Evolutionary conservation across 2,329 filamentous ascomycete genomes (phyloP).

Genomic region (Annulohypoxylon truncatum): DNA sequence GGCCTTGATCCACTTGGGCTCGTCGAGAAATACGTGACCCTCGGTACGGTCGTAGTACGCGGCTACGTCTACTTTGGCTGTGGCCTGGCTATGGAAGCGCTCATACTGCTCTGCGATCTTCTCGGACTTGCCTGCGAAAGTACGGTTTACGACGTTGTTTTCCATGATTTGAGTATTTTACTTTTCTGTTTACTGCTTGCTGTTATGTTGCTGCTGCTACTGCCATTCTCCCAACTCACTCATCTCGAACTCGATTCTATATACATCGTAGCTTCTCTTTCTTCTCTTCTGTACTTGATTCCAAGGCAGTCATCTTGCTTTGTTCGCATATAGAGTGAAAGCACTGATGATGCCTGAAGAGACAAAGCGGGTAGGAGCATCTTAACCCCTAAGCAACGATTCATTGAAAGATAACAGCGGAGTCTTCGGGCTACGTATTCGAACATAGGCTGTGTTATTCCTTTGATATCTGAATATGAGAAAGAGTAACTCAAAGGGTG

Average conservation of each 20-base stretch:
- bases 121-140: slow-evolving; percentile 26
- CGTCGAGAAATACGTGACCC: slow-evolving; percentile 11
- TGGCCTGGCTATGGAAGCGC: slow-evolving; percentile 17
- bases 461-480: neutral
- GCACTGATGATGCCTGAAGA: neutral
- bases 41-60: slow-evolving; percentile 25
- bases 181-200: neutral
- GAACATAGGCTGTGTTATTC: neutral
- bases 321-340: neutral
- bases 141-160: neutral
- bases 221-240: neutral
- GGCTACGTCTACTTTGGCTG: slow-evolving; percentile 25
- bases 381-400: neutral
- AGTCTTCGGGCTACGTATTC: neutral
- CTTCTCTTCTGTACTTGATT: neutral
- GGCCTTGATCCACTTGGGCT: slow-evolving; percentile 28
- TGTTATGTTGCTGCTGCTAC: neutral
- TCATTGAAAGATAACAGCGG: neutral
- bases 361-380: neutral
- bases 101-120: slow-evolving; percentile 28
- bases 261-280: slow-evolving; percentile 25
- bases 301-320: neutral
- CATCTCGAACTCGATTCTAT: slow-evolving; percentile 5
- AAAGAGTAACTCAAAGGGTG: neutral
- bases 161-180: slow-evolving; percentile 7